These are phyloP conservation scores for Phaeotremella skinneri DNA, from an alignment of 768 basidiomycete species.

Conservation along the genomic window DNA sequence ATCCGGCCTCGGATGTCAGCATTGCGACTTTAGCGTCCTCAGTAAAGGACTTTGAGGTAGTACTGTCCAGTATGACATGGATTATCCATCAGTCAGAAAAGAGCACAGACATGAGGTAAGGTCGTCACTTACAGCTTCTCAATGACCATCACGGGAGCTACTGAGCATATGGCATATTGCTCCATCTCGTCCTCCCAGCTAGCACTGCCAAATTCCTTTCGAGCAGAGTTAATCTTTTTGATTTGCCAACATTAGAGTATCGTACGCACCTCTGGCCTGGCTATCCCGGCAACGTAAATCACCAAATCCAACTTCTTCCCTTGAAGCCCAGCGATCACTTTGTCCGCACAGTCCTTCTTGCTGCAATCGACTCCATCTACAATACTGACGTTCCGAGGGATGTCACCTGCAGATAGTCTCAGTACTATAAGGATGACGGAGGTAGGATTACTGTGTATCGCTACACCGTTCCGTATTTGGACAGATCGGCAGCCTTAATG, in stretches of 20 bases:
- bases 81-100: neutral
- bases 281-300: constrained; percentile 54
- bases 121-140: constrained; percentile 22
- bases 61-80: constrained; percentile 14
- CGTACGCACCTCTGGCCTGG: constrained; percentile 54
- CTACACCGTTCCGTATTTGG: neutral
- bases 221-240: constrained; percentile 4
- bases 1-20: constrained; percentile 57
- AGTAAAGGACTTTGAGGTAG: constrained; percentile 35
- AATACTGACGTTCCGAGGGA: constrained; percentile 51
- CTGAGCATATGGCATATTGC: constrained; percentile 57
- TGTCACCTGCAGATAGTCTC: neutral
- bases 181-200: constrained; percentile 54
- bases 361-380: constrained; percentile 53
- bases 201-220: constrained; percentile 53
- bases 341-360: constrained; percentile 51
- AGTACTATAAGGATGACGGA: neutral
- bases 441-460: neutral
- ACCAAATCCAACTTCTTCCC: constrained; percentile 51
- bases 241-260: neutral
- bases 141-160: constrained; percentile 52
- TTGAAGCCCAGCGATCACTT: constrained; percentile 52
- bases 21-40: constrained; percentile 54
- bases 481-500: neutral
- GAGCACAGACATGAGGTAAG: neutral